Percentiles rank a stretch among this genome's conserved stretches.
phyloP scores from a whole-genome alignment of 2,329 filamentous ascomycete genomes.

The Exophiala sp. region DNA sequence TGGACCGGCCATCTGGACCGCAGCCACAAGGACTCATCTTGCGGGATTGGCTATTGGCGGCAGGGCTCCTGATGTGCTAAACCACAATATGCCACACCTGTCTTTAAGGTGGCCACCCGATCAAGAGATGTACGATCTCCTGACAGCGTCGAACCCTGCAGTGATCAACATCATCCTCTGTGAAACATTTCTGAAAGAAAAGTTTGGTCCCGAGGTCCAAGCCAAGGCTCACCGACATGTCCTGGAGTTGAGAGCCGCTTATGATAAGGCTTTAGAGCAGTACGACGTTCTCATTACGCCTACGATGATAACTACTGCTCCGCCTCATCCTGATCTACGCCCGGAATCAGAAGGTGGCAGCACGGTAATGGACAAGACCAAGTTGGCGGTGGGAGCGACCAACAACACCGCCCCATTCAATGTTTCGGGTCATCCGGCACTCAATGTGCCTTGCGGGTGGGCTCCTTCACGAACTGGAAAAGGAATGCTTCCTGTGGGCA shows the following conservation, averaged over 20 bases:
- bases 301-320: slow-evolving; percentile 43
- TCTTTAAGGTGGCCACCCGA: slow-evolving; percentile 34
- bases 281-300: slow-evolving; percentile 49
- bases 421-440: slow-evolving; percentile 46
- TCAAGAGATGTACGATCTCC: slow-evolving; percentile 41
- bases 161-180: slow-evolving; percentile 43
- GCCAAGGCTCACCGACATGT: slow-evolving; percentile 46
- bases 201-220: slow-evolving; percentile 33
- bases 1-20: slow-evolving; percentile 47
- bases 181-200: slow-evolving; percentile 31
- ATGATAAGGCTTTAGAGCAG: slow-evolving; percentile 41
- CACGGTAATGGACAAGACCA: slow-evolving; percentile 39
- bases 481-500: slow-evolving; percentile 45
- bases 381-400: slow-evolving; percentile 42
- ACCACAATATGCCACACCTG: slow-evolving; percentile 33
- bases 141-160: slow-evolving; percentile 43
- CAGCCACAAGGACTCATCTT: slow-evolving; percentile 34
- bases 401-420: slow-evolving; percentile 47
- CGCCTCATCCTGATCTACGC: slow-evolving; percentile 36
- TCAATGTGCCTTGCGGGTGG: slow-evolving; percentile 45
- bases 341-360: slow-evolving; percentile 27
- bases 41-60: slow-evolving; percentile 32
- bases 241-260: slow-evolving; percentile 44
- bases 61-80: slow-evolving; percentile 33
- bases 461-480: slow-evolving; percentile 33